A percentile compares a stretch with the other conserved stretches of the same genome.
Evolutionary conservation across 2,329 filamentous ascomycete species (phyloP).

Genomic region (Trichoderma sp.): DNA sequence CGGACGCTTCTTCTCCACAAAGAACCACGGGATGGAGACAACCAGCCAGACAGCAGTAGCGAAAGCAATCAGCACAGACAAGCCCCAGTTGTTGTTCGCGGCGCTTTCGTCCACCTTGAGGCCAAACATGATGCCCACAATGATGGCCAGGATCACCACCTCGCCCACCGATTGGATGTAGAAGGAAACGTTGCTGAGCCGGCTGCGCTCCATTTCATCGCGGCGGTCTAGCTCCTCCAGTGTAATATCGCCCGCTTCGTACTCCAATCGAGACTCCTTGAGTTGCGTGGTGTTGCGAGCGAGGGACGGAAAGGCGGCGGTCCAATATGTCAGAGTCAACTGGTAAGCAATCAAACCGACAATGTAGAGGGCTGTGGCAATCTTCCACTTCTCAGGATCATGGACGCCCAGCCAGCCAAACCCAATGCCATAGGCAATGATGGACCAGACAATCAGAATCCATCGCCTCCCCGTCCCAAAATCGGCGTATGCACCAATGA

Average conservation of each 20-base stretch:
- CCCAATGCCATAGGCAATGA: conserved; percentile 60
- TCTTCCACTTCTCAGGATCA: conserved; percentile 55
- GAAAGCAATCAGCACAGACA: conserved; percentile 64
- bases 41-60: conserved; percentile 62
- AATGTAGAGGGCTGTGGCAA: conserved; percentile 61
- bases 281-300: conserved; percentile 37
- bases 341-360: conserved; percentile 65
- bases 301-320: conserved; percentile 50
- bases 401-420: conserved; percentile 68
- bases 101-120: conserved; percentile 56
- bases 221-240: conserved; percentile 58
- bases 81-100: conserved; percentile 63
- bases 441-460: conserved; percentile 58
- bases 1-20: conserved; percentile 60
- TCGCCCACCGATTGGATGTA: conserved; percentile 62
- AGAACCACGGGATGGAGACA: conserved; percentile 64
- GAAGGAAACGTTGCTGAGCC: conserved; percentile 61
- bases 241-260: conserved; percentile 45
- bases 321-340: conserved; percentile 66
- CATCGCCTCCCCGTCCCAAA: conserved; percentile 60
- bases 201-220: conserved; percentile 61
- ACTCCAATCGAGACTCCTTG: conserved; percentile 32
- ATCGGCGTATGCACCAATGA: conserved; percentile 55
- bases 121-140: conserved; percentile 62
- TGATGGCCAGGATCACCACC: conserved; percentile 59